phyloP scores from a whole-genome alignment of 306 rosid species.

The Quercus parvula region DNA sequence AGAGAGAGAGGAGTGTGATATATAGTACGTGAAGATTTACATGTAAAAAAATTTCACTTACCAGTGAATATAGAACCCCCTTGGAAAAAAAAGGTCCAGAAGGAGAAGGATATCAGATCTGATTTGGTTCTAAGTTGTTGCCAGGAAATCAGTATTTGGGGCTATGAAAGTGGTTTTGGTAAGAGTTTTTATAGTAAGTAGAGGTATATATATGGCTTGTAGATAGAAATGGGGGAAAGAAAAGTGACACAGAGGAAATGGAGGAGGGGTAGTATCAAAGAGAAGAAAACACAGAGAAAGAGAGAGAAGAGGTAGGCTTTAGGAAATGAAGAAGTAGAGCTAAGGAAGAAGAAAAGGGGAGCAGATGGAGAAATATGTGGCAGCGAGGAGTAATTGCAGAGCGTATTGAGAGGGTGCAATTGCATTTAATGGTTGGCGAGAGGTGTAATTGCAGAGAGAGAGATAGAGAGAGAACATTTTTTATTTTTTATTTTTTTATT shows the following conservation, averaged over 20 bases:
- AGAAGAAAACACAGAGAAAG: not conserved
- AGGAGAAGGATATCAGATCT: constrained; percentile 38
- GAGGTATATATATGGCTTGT: not conserved
- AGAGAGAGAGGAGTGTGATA: not conserved
- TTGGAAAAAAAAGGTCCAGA: not conserved
- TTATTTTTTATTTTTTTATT: not conserved
- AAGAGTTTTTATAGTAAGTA: constrained; percentile 7
- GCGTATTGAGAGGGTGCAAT: constrained; percentile 97
- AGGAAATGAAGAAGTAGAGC: constrained; percentile 26
- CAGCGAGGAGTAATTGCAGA: constrained; percentile 90
- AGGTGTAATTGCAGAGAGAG: constrained; percentile 62
- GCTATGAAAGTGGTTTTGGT: constrained; percentile 14
- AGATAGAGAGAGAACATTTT: constrained; percentile 27
- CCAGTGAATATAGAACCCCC: constrained; percentile 6
- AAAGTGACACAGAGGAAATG: not conserved
- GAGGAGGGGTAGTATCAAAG: constrained; percentile 6
- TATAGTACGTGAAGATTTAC: not conserved
- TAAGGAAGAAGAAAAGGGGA: constrained; percentile 34
- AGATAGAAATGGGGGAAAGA: constrained; percentile 13
- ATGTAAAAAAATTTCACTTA: not conserved
- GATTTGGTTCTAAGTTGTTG: constrained; percentile 3
- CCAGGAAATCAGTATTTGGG: constrained; percentile 13
- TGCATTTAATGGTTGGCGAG: constrained; percentile 87
- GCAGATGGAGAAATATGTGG: constrained; percentile 48
- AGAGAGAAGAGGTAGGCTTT: not conserved